These are phyloP conservation scores for Boechera divaricarpa DNA, from an alignment of 345 rosid genomes.

Conservation along the genomic window DNA sequence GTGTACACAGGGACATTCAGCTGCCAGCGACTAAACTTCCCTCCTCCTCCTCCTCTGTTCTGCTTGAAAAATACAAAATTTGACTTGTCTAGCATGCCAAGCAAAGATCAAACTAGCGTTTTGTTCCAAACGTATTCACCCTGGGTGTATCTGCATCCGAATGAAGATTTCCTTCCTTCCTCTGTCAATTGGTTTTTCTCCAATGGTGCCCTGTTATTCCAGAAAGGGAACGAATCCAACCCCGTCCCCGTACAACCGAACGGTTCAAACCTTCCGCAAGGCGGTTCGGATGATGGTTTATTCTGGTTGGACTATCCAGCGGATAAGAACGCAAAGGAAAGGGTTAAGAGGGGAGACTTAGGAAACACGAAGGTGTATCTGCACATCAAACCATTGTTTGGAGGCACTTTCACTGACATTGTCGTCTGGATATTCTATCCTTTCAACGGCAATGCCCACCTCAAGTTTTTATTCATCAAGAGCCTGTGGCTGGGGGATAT, in stretches of 20 bases:
- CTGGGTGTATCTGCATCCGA: constrained; percentile 68
- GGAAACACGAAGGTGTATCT: constrained; percentile 55
- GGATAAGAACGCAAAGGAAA: constrained; percentile 52
- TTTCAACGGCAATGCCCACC: constrained; percentile 77
- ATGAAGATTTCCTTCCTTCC: constrained; percentile 69
- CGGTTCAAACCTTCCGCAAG: constrained; percentile 87
- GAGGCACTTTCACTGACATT: constrained; percentile 80
- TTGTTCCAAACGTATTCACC: constrained; percentile 67
- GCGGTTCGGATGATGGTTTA: constrained; percentile 69
- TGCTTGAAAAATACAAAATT: constrained; percentile 62
- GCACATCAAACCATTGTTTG: constrained; percentile 77
- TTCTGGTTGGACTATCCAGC: constrained; percentile 81
- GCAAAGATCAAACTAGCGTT: constrained; percentile 48
- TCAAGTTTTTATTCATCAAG: constrained; percentile 59
- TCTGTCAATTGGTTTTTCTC: constrained; percentile 70
- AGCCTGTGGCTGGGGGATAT: constrained; percentile 56
- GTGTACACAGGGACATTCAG: constrained; percentile 69
- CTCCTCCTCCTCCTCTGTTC: constrained; percentile 37
- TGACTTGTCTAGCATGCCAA: constrained; percentile 61
- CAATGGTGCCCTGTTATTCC: constrained; percentile 69
- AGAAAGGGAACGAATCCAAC: constrained; percentile 64
- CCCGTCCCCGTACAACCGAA: constrained; percentile 55
- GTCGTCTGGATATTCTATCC: constrained; percentile 81
- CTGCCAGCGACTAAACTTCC: constrained; percentile 42
- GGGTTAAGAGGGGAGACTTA: constrained; percentile 69